Evolutionary conservation across 352 stramenopile species (phyloP).

Genomic region (Phytophthora idaei): DNA sequence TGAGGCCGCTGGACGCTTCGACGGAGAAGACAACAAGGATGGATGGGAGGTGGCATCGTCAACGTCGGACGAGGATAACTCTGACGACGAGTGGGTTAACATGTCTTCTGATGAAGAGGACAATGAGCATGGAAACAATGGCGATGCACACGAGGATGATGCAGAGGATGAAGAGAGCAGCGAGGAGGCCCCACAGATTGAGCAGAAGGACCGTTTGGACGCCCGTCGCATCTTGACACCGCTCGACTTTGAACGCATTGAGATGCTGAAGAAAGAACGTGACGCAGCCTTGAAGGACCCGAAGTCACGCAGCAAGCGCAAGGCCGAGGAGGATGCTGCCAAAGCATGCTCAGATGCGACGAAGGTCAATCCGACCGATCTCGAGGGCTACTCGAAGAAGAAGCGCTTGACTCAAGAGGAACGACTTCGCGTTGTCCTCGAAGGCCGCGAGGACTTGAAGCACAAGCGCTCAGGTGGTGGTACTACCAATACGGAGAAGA

Average conservation of each 20-base stretch:
- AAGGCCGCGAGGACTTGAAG: conserved; percentile 93
- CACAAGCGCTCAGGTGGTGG: conserved; percentile 92
- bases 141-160: conserved; percentile 50
- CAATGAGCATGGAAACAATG: conserved; percentile 47
- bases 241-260: conserved; percentile 90
- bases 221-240: conserved; percentile 87
- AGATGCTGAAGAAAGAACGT: conserved; percentile 91
- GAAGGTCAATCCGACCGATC: conserved; percentile 79
- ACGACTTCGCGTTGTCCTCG: conserved; percentile 81
- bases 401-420: conserved; percentile 89
- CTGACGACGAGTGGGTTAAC: conserved; percentile 77
- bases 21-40: conserved; percentile 83
- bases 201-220: conserved; percentile 85
- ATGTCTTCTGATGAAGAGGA: conserved; percentile 70
- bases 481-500: conserved; percentile 98
- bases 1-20: conserved; percentile 73
- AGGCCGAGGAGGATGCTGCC: conserved; percentile 72
- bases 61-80: conserved; percentile 68
- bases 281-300: conserved; percentile 81
- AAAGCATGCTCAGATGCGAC: conserved; percentile 52
- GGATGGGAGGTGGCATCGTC: conserved; percentile 82
- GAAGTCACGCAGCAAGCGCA: conserved; percentile 81
- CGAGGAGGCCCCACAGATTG: conserved; percentile 39
- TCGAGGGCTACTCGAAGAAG: conserved; percentile 91
- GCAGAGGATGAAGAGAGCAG: conserved; percentile 50